Evolutionary conservation across 2,329 filamentous ascomycete genomes (phyloP).

Genomic region (Aspergillus tubingensis): DNA sequence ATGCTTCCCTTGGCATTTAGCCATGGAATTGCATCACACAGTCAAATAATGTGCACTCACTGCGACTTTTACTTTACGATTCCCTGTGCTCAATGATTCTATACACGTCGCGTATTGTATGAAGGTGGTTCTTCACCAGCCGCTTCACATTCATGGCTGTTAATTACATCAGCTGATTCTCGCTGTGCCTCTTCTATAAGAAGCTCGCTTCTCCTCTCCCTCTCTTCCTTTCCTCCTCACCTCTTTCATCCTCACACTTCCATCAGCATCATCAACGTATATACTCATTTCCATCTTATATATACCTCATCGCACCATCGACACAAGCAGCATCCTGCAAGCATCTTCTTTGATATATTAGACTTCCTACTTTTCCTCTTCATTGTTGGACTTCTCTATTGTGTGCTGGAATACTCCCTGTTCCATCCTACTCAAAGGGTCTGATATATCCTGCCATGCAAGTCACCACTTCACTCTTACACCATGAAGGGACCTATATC

Average conservation of each 20-base stretch:
- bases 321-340: too few relatives aligned
- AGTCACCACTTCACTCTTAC: too few relatives aligned
- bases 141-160: not conserved
- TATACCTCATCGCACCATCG: not conserved
- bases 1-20: too few relatives aligned
- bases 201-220: not conserved
- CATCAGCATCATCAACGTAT: not conserved
- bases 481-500: too few relatives aligned
- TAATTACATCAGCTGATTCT: not conserved
- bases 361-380: too few relatives aligned
- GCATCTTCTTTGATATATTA: too few relatives aligned
- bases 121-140: not conserved
- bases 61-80: not conserved
- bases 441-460: too few relatives aligned
- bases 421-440: too few relatives aligned
- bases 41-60: not conserved
- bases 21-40: too few relatives aligned
- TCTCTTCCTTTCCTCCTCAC: not conserved
- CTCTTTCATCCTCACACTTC: not conserved
- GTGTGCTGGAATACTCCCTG: too few relatives aligned
- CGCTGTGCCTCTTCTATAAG: not conserved
- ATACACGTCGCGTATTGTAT: not conserved
- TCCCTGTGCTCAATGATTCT: not conserved
- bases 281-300: not conserved
- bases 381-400: too few relatives aligned